Evolutionary conservation across 2,329 filamentous ascomycete genomes (phyloP).

Genomic region (Hymenoscyphus repandus): DNA sequence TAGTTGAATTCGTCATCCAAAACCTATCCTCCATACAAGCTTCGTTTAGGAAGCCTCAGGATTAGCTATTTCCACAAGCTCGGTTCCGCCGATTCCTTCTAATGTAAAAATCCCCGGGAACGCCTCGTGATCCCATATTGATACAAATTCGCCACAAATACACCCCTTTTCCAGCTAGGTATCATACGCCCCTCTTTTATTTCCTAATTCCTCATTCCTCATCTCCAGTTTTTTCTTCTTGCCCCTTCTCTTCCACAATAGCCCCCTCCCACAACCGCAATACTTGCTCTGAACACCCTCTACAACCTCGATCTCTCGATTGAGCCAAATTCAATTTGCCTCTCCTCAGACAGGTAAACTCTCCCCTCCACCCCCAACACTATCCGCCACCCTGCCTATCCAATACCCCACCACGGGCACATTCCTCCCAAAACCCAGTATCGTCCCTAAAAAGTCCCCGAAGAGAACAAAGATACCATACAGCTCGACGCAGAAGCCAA

Average conservation of each 20-base stretch:
- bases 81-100: not conserved
- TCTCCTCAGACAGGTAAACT: conserved; percentile 66
- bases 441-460: conserved; percentile 92
- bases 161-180: not conserved
- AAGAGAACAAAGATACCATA: conserved; percentile 94
- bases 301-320: no score
- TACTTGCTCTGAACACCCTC: no score
- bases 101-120: not conserved
- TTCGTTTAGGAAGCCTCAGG: no score
- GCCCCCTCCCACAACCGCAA: no score
- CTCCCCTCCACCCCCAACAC: conserved; percentile 64
- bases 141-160: not conserved
- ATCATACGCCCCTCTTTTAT: not conserved
- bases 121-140: not conserved
- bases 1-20: no score
- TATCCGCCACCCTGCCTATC: conserved; percentile 69
- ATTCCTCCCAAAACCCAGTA: conserved; percentile 79
- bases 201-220: no score
- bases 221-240: no score
- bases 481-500: conserved; percentile 84
- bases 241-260: no score
- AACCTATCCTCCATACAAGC: no score
- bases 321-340: no score
- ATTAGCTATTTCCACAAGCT: no score
- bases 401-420: conserved; percentile 83